Evolutionary conservation across 768 basidiomycete species (phyloP), one percentile per base, ranked within the genome.

Genomic region (Lactarius sp.): DNA sequence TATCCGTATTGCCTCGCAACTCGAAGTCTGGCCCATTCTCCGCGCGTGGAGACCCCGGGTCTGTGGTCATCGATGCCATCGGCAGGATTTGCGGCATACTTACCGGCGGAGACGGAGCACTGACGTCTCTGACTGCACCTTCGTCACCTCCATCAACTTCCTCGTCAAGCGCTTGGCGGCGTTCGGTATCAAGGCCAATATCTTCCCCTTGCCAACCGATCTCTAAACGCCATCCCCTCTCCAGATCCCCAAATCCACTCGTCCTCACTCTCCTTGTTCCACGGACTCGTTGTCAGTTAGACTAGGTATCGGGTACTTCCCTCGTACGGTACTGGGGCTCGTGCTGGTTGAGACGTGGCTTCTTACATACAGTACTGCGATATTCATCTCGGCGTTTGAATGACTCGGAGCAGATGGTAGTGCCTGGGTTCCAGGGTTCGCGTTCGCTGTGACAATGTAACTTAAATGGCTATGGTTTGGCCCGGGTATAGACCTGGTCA

Each of bases 1-100:
- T 52, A 6, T 47, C 62, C 4, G 55, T 70, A 22, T 22, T 61
- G 3, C 46, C 60, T 34, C 49, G 22, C 42, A 56, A 55, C 56
- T 60, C 22, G 41, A 57, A 70, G 20, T 59, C 56, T 6, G 39
- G 68, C 3, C 13, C 49, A 3, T 70, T 70, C 56, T 39, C 53
- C 53, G n/a, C 0, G 3, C 2, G 8, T 8, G 53, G 37, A 0
- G 53, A 41, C 4, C 41, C 53, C 13, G 37, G 53, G 4, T n/a
- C 53, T 0, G 37, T 6, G 41, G 53, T 54, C 20, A n/a, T 41
- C 20, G 22, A 41, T 6, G 37, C 20, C 20, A n/a, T 13, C 8
- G 53, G 53, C 6, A 9, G 31, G 31, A 12, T 51, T 20, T 16
- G 2, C 4, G 42, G 52, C 31, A 37, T 54, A n/a, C 44, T 52